Conservation (phyloP, 345 rosid species). For the Melastoma malabathricum region DNA sequence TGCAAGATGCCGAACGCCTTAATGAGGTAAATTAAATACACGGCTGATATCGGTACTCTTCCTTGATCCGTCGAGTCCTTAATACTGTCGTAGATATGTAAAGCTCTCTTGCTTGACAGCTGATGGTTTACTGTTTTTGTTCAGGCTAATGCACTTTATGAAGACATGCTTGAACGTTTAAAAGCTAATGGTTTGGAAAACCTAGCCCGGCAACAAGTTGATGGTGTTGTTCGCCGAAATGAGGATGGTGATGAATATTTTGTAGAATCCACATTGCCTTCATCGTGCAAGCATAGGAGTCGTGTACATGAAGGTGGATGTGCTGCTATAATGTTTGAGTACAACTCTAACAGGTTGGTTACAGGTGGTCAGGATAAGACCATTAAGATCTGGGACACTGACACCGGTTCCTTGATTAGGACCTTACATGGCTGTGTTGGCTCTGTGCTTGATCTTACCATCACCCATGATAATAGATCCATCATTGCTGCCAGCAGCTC, state of each 20-base stretch:
- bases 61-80: background rate
- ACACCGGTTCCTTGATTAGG: slow-evolving; percentile 46
- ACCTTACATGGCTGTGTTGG: slow-evolving; percentile 77
- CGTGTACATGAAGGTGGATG: slow-evolving; percentile 94
- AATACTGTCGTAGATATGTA: no score
- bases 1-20: slow-evolving; percentile 94
- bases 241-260: slow-evolving; percentile 89
- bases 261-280: slow-evolving; percentile 58
- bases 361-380: slow-evolving; percentile 83
- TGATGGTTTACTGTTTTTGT: slow-evolving; percentile 2
- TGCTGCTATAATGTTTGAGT: slow-evolving; percentile 67
- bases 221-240: slow-evolving; percentile 80
- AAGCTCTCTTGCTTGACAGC: slow-evolving; percentile 7
- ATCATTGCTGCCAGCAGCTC: slow-evolving; percentile 95
- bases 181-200: slow-evolving; percentile 80
- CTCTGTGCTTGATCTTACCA: slow-evolving; percentile 72
- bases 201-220: slow-evolving; percentile 88
- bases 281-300: slow-evolving; percentile 62
- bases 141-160: slow-evolving; percentile 82
- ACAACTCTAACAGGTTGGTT: slow-evolving; percentile 58
- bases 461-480: slow-evolving; percentile 70
- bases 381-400: slow-evolving; percentile 86
- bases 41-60: background rate
- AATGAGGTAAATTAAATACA: slow-evolving; percentile 51
- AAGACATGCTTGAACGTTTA: slow-evolving; percentile 74